These are phyloP conservation scores for Venturia effusa DNA, from an alignment of 2,329 filamentous ascomycete species.

Conservation along the genomic window DNA sequence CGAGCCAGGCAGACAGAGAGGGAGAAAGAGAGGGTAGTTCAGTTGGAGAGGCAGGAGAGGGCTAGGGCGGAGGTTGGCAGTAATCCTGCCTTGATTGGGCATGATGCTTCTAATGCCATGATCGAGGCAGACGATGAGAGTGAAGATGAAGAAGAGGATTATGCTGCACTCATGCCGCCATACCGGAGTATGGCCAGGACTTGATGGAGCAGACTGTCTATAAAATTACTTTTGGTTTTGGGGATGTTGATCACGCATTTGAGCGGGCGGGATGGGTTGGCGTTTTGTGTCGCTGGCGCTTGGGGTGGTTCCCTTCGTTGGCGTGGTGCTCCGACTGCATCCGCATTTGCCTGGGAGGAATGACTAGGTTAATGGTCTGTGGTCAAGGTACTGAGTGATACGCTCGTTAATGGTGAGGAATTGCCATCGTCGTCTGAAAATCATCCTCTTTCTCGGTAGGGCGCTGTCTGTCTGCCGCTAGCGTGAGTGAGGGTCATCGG, in stretches of 20 bases:
- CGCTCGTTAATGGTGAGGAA: background rate
- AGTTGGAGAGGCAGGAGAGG: background rate
- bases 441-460: background rate
- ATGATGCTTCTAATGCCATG: background rate
- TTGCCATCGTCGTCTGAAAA: background rate
- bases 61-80: background rate
- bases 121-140: constrained; percentile 12
- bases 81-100: background rate
- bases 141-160: constrained; percentile 8
- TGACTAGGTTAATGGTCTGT: background rate
- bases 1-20: background rate
- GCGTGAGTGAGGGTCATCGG: background rate
- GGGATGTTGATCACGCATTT: background rate
- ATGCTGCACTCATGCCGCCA: constrained; percentile 1
- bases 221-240: background rate
- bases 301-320: background rate
- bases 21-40: constrained; percentile 7
- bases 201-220: background rate
- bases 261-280: background rate
- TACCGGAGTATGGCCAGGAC: constrained; percentile 8
- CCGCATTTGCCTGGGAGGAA: background rate
- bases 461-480: background rate
- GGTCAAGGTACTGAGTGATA: background rate
- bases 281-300: background rate
- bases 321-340: background rate